Conservation (phyloP, 139 green algal species). For the Chlorella sp. region DNA sequence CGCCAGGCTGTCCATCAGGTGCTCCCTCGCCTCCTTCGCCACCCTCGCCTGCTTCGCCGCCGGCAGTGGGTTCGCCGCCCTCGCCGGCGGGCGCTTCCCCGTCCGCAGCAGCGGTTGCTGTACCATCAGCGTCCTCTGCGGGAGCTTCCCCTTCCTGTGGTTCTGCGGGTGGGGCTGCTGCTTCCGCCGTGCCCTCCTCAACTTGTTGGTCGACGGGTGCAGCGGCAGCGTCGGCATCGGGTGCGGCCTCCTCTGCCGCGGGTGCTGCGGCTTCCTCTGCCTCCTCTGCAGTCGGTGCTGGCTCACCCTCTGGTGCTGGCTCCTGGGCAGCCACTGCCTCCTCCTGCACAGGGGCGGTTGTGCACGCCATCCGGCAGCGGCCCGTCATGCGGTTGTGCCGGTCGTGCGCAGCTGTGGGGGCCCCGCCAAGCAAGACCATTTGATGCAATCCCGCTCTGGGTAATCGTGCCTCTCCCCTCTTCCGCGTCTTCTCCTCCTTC, state of each 20-base stretch:
- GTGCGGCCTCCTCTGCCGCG: background rate
- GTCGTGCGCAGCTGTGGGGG: too few relatives aligned
- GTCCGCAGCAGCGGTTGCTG: too few relatives aligned
- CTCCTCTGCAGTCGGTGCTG: background rate
- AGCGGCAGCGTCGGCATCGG: background rate
- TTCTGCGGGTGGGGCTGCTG: background rate
- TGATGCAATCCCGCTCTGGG: too few relatives aligned
- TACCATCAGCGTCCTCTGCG: background rate
- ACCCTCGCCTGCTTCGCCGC: background rate
- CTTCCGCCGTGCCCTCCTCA: background rate
- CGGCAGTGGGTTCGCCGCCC: too few relatives aligned
- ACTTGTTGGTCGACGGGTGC: too few relatives aligned
- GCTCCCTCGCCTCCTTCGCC: background rate
- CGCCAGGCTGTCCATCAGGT: background rate
- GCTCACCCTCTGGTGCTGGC: background rate
- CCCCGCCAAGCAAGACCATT: background rate
- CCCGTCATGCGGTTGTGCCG: background rate
- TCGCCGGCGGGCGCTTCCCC: too few relatives aligned
- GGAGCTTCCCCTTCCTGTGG: background rate
- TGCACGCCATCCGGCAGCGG: background rate
- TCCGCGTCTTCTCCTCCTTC: too few relatives aligned
- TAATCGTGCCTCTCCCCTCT: too few relatives aligned
- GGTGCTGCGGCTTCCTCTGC: background rate
- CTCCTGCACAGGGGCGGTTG: too few relatives aligned
- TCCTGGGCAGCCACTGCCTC: conserved; percentile 8